Evolutionary conservation across 306 rosid species (phyloP), one percentile per base, ranked within the genome.

Genomic region (Cicer chorassanicum): DNA sequence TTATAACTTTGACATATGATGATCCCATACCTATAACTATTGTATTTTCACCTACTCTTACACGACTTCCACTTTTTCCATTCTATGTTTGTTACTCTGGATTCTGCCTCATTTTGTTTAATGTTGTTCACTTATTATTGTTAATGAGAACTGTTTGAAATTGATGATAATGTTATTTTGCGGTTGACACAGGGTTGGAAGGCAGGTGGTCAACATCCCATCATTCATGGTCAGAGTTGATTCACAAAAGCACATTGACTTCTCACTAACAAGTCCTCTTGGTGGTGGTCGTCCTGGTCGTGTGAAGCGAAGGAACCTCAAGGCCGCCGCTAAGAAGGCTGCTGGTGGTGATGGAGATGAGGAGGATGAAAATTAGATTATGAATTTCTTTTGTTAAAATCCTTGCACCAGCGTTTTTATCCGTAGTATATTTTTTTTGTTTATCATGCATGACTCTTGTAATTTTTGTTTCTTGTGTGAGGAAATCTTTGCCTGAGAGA

Each of bases 191-290:
- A 90, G 96, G 86, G 96, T 90, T 71, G 92, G 90, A 9, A 90
- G 96, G 73, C 92, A 90, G 79, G 91, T 87, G 40, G 94, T 87
- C 68, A 89, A 89, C 80, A 86, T 89, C 18, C 85, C 94, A 63
- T 89, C 94, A 0, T 87, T 87, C 86, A 81, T 87, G 88, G 94
- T 87, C 70, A 81, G 89, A 76, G 81, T 84, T 38, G 95, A 89
- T 77, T 84, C 95, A 0, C 90, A 89, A 82, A 89, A 89, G 82
- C 95, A 86, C 82, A 87, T 89, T 79, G 95, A 89, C 83, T 89
- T 87, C 41, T 81, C 89, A 3, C 90, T 87, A 8, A 86, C 95
- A 0, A 87, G 92, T 77, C 92, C 90, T 3, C 85, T 89, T 24
- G 95, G 95, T 9, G 90, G 86, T 11, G 92, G 95, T 5, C 91